phyloP scores from a whole-genome alignment of 345 rosid species.

The Viola odorata region DNA sequence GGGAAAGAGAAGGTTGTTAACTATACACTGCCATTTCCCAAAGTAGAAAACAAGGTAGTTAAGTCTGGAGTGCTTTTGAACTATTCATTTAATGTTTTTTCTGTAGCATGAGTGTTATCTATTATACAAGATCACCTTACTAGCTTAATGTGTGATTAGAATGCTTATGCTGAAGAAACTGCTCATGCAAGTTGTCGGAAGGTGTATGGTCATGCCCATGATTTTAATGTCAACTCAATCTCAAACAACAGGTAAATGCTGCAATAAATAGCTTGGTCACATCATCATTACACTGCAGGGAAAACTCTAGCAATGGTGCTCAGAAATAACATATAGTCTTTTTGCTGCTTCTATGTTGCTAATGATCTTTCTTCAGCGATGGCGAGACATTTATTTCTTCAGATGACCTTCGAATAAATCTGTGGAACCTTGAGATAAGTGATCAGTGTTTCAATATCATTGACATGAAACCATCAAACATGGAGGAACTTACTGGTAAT shows the following conservation, averaged over 20 bases:
- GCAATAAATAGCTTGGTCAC: neutral
- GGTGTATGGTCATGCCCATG: slow-evolving; percentile 63
- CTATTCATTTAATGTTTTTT: neutral
- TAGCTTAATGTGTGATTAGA: slow-evolving; percentile 32
- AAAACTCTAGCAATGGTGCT: neutral
- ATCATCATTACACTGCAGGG: neutral
- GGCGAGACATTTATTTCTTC: slow-evolving; percentile 69
- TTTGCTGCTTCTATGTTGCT: slow-evolving; percentile 17
- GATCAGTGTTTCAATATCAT: slow-evolving; percentile 58
- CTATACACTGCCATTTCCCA: slow-evolving; percentile 21
- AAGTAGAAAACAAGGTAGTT: slow-evolving; percentile 35
- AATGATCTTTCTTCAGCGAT: slow-evolving; percentile 41
- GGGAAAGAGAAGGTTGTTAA: slow-evolving; percentile 26
- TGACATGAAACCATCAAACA: slow-evolving; percentile 58
- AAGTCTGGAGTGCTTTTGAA: neutral
- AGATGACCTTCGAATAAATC: slow-evolving; percentile 59
- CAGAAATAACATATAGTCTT: neutral
- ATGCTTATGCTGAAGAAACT: slow-evolving; percentile 34
- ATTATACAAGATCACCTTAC: slow-evolving; percentile 9
- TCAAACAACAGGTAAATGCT: slow-evolving; percentile 75
- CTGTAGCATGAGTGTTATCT: neutral
- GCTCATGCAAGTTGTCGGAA: slow-evolving; percentile 49
- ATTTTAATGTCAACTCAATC: slow-evolving; percentile 81
- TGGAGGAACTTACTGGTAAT: slow-evolving; percentile 70
- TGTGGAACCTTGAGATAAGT: slow-evolving; percentile 66